A percentile compares a stretch with the other conserved stretches of the same genome.
These are phyloP conservation scores for Lactarius deliciosus DNA, from an alignment of 768 basidiomycete genomes.

Conservation along the genomic window DNA sequence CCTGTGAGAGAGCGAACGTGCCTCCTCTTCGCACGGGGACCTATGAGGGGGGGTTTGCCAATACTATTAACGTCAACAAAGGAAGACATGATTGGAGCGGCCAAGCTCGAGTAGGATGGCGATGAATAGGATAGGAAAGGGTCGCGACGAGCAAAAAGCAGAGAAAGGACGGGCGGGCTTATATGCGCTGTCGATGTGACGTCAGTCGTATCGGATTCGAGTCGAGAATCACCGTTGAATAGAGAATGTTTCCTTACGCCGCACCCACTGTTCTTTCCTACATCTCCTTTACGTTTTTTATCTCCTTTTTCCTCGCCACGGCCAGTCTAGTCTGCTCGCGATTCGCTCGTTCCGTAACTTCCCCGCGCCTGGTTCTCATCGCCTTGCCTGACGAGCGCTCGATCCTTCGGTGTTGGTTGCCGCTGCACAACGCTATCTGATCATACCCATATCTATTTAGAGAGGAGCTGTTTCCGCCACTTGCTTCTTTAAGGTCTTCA, in stretches of 20 bases:
- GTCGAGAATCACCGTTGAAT: neutral
- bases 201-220: slow-evolving; percentile 4
- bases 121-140: neutral
- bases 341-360: neutral
- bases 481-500: slow-evolving; percentile 3
- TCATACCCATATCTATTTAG: neutral
- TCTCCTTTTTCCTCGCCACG: neutral
- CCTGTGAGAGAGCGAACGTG: slow-evolving; percentile 48
- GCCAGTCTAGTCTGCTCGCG: slow-evolving; percentile 4
- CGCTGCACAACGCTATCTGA: slow-evolving; percentile 18
- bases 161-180: neutral
- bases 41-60: slow-evolving; percentile 14
- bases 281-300: neutral
- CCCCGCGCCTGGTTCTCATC: neutral
- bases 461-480: slow-evolving; percentile 3
- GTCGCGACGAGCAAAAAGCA: neutral
- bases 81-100: slow-evolving; percentile 19
- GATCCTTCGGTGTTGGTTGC: neutral
- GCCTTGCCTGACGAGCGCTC: neutral
- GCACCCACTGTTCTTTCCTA: no score
- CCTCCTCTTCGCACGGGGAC: slow-evolving; percentile 19
- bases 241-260: neutral
- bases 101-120: neutral
- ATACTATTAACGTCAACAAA: slow-evolving; percentile 22
- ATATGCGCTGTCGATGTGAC: slow-evolving; percentile 23